Evolutionary conservation across 305 asterid genomes (phyloP).

Genomic region (Fraxinus velutina): DNA sequence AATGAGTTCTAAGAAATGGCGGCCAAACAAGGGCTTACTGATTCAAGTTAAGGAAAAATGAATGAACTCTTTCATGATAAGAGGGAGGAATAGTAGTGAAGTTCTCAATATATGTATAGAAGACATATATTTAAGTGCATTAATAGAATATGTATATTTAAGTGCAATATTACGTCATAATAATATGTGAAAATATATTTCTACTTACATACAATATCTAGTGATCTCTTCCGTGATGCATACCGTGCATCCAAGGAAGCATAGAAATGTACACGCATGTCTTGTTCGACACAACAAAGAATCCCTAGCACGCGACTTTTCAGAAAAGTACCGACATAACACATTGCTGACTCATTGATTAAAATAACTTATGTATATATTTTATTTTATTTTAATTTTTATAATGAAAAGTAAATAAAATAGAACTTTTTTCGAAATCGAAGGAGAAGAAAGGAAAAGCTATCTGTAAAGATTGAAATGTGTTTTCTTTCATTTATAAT

Average conservation of each 20-base stretch:
- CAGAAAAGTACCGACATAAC: not conserved
- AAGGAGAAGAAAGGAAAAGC: not conserved
- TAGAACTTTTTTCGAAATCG: not conserved
- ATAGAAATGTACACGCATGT: not conserved
- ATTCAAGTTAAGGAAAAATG: not conserved
- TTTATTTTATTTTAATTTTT: not conserved
- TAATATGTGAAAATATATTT: not conserved
- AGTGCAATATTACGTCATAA: not conserved
- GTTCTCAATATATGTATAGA: not conserved
- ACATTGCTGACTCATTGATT: not conserved
- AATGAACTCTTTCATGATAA: not conserved
- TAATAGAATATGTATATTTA: too few relatives aligned
- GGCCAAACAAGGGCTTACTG: not conserved
- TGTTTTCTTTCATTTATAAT: not conserved
- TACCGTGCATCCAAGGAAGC: not conserved
- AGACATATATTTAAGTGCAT: not conserved
- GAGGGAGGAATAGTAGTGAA: not conserved
- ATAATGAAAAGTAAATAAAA: not conserved
- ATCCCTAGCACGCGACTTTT: not conserved
- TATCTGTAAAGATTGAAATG: not conserved
- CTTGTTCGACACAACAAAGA: not conserved
- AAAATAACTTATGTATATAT: not conserved
- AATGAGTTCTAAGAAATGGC: not conserved
- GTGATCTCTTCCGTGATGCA: not conserved
- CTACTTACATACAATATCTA: not conserved